Conservation (phyloP, 2,329 filamentous ascomycete species). For the Pseudocercospora eumusae region DNA sequence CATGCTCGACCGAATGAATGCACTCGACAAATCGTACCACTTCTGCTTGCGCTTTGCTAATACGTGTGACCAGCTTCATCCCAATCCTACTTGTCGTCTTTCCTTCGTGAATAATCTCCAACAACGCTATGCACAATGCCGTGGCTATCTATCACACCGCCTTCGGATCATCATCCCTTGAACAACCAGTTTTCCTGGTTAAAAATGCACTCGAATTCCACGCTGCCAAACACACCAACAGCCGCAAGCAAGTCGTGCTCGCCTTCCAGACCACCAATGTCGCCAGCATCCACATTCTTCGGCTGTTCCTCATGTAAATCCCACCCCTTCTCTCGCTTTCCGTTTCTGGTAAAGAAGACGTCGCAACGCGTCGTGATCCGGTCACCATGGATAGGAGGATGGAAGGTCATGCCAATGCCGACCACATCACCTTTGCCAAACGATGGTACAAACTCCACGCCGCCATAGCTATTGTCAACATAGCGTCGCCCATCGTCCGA, state of each 20-base stretch:
- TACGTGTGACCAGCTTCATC: neutral
- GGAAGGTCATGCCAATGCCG: constrained; percentile 70
- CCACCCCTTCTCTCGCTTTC: constrained; percentile 63
- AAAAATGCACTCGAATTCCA: constrained; percentile 63
- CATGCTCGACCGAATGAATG: neutral
- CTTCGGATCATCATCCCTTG: constrained; percentile 16
- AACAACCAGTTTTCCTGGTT: constrained; percentile 38
- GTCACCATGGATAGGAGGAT: constrained; percentile 29
- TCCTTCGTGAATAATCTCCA: neutral
- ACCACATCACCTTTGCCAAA: constrained; percentile 68
- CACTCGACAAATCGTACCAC: constrained; percentile 3
- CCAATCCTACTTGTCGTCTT: no score
- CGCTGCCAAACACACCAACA: constrained; percentile 69
- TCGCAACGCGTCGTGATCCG: constrained; percentile 51
- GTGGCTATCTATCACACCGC: constrained; percentile 1
- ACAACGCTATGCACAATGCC: constrained; percentile 2
- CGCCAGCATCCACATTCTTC: constrained; percentile 59
- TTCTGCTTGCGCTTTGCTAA: neutral
- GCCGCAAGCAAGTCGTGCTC: constrained; percentile 69
- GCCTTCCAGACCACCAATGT: constrained; percentile 63
- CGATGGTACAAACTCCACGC: constrained; percentile 64
- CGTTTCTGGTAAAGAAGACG: constrained; percentile 72
- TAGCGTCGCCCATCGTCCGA: constrained; percentile 76
- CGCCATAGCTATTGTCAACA: constrained; percentile 73
- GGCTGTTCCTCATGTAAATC: constrained; percentile 75